Evolutionary conservation across 805 yeast species (phyloP).

Genomic region (Lipomyces sp.): DNA sequence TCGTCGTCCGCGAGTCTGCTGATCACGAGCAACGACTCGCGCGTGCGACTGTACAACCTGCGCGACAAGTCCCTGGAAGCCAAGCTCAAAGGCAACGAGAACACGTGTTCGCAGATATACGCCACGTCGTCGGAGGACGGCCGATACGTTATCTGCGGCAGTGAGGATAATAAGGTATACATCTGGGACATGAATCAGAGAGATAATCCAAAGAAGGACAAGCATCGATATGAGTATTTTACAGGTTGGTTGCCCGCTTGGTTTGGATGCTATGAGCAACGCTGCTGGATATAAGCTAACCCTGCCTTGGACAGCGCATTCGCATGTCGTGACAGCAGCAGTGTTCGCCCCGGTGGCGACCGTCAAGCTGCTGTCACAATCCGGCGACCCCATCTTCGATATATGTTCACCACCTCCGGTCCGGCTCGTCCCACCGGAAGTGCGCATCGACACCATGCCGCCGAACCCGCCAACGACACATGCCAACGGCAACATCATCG

Average conservation of each 20-base stretch:
- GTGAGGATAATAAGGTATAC: slow-evolving; percentile 85
- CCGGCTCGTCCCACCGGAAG: slow-evolving; percentile 4
- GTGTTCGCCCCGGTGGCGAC: slow-evolving; percentile 73
- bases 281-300: too few relatives aligned
- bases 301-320: slow-evolving; percentile 62
- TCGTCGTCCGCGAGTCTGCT: slow-evolving; percentile 46
- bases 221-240: slow-evolving; percentile 26
- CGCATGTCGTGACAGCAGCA: slow-evolving; percentile 69
- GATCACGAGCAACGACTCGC: slow-evolving; percentile 79
- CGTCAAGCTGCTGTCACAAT: slow-evolving; percentile 57
- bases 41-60: slow-evolving; percentile 62
- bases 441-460: background rate
- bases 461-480: slow-evolving; percentile 23
- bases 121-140: slow-evolving; percentile 62
- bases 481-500: slow-evolving; percentile 48
- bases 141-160: slow-evolving; percentile 64
- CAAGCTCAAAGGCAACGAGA: slow-evolving; percentile 69
- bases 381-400: slow-evolving; percentile 79
- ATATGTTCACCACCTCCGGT: slow-evolving; percentile 42
- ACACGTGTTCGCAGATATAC: slow-evolving; percentile 65
- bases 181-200: slow-evolving; percentile 56
- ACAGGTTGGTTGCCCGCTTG: slow-evolving; percentile 9
- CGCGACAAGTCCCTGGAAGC: slow-evolving; percentile 54
- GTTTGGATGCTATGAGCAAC: slow-evolving; percentile 56
- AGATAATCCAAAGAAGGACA: slow-evolving; percentile 31